Conservation (phyloP, 768 basidiomycete species). For the Auriscalpium microsporum region DNA sequence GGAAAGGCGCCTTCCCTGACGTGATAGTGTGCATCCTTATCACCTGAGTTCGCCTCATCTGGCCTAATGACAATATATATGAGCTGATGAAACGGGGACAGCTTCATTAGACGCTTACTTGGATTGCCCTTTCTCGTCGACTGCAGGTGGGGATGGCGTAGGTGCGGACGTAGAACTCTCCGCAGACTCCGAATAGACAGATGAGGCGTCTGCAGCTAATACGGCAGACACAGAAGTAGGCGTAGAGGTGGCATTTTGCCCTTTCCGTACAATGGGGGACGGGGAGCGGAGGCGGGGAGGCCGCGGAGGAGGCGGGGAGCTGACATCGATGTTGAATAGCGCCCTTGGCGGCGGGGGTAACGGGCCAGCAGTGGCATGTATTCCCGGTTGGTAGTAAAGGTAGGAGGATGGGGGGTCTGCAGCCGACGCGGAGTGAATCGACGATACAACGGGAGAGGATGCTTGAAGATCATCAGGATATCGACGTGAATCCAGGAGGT, state of each 20-base stretch:
- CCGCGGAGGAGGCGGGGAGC: conserved; percentile 46
- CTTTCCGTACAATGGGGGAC: conserved; percentile 26
- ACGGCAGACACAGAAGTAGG: conserved; percentile 38
- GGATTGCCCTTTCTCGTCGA: not conserved
- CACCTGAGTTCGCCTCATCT: not conserved
- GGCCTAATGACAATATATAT: not conserved
- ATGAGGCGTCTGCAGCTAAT: conserved; percentile 21
- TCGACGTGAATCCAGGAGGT: too few relatives aligned
- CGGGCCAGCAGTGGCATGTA: conserved; percentile 67
- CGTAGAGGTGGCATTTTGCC: conserved; percentile 15
- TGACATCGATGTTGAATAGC: conserved; percentile 33
- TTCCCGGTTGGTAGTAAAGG: conserved; percentile 54
- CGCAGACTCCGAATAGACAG: not conserved
- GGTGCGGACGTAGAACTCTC: not conserved
- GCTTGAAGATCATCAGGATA: not conserved
- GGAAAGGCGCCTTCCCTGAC: conserved; percentile 61
- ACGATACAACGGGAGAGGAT: not conserved
- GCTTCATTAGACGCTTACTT: not conserved
- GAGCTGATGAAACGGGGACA: too few relatives aligned
- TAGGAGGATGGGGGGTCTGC: conserved; percentile 30
- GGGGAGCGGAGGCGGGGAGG: conserved; percentile 59
- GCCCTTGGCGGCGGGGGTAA: conserved; percentile 63
- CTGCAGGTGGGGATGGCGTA: not conserved
- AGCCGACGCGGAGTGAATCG: not conserved
- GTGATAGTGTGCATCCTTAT: conserved; percentile 20